Conservation (phyloP, 108 stramenopile species). For the Skeletonema costatum region DNA sequence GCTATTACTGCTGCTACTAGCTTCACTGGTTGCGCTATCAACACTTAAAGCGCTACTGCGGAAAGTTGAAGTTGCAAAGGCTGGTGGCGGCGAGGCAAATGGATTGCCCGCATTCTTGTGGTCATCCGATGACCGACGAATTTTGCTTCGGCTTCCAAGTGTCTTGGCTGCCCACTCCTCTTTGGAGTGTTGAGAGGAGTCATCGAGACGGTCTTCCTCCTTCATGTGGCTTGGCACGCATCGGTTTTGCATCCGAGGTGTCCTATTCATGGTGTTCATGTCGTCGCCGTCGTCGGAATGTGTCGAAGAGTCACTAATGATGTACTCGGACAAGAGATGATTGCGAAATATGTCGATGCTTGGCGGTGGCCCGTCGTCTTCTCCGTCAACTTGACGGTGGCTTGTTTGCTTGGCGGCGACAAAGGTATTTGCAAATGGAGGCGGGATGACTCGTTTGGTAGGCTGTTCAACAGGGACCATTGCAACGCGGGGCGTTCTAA, state of each 20-base stretch:
- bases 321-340: background rate
- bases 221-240: background rate
- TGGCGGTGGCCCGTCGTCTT: background rate
- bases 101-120: background rate
- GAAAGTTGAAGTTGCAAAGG: background rate
- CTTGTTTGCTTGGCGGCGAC: background rate
- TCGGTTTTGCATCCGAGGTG: background rate
- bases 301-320: background rate
- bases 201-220: background rate
- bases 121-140: background rate
- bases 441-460: background rate
- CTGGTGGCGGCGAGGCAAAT: background rate
- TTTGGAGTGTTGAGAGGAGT: background rate
- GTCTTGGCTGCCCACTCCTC: slow-evolving; percentile 3
- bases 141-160: background rate
- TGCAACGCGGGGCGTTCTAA: background rate
- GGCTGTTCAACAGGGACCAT: background rate
- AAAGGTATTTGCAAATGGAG: background rate
- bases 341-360: background rate
- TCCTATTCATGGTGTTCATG: background rate
- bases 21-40: background rate
- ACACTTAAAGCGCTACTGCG: background rate
- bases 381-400: background rate
- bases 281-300: background rate
- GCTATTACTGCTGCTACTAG: background rate